phyloP scores from a whole-genome alignment of 768 basidiomycete species.

The Tulasnella sp. region DNA sequence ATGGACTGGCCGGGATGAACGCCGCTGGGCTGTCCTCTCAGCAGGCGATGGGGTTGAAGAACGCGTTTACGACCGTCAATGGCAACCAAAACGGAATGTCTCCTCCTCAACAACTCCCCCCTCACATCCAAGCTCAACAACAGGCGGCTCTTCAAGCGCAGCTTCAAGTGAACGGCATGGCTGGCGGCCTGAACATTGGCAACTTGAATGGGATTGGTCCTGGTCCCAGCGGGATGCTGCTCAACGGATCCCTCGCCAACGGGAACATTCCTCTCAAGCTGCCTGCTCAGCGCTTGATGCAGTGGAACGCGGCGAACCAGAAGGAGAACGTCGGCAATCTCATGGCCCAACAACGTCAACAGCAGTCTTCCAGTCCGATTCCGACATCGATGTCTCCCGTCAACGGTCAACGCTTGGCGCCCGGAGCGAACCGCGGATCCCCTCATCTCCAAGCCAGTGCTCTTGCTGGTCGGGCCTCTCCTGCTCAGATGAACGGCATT shows the following conservation, averaged over 20 bases:
- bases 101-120: not conserved
- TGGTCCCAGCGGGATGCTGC: not conserved
- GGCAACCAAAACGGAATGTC: constrained; percentile 3
- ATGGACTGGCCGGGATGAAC: not conserved
- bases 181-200: not conserved
- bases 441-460: not conserved
- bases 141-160: not conserved
- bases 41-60: constrained; percentile 8
- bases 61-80: not conserved
- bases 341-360: not conserved
- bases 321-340: not conserved
- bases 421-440: not conserved
- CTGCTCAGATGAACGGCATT: not conserved
- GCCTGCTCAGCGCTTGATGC: not conserved
- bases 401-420: not conserved
- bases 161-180: constrained; percentile 3
- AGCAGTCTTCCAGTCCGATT: not conserved
- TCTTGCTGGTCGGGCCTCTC: not conserved
- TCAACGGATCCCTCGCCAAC: not conserved
- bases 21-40: not conserved
- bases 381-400: not conserved
- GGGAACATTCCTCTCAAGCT: constrained; percentile 2
- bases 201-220: not conserved
- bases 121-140: not conserved
- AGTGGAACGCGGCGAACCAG: constrained; percentile 1